A percentile compares a stretch with the other conserved stretches of the same genome.
These are phyloP conservation scores for Arctostaphylos glauca DNA, from an alignment of 148 eudicot species.

Conservation along the genomic window DNA sequence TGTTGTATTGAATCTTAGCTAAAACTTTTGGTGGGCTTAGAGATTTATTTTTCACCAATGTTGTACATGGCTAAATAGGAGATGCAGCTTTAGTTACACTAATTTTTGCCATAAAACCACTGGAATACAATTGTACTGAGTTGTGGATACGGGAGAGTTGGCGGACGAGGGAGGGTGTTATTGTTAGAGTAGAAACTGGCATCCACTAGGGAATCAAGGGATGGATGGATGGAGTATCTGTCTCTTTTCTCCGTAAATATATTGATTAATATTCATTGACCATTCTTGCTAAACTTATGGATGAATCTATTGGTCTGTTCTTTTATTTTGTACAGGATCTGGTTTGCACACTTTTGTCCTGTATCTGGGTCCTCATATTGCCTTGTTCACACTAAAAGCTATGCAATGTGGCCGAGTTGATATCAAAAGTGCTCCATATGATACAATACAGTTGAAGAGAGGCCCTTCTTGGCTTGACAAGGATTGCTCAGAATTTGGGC, in stretches of 20 bases:
- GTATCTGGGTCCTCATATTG: slow-evolving; percentile 95
- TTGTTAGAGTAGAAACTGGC: neutral
- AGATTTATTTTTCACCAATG: neutral
- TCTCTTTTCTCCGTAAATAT: neutral
- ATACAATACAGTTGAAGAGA: slow-evolving; percentile 81
- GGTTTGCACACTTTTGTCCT: slow-evolving; percentile 98
- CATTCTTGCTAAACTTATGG: neutral
- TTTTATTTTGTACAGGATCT: slow-evolving; percentile 55
- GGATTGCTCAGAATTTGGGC: slow-evolving; percentile 85
- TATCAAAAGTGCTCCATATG: slow-evolving; percentile 89
- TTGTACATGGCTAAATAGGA: neutral
- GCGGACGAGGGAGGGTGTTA: neutral
- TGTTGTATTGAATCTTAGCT: neutral
- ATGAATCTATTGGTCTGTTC: slow-evolving; percentile 8
- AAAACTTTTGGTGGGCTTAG: neutral
- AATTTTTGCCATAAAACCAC: neutral
- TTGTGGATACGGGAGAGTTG: neutral
- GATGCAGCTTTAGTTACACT: neutral
- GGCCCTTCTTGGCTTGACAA: slow-evolving; percentile 94
- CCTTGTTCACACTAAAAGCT: slow-evolving; percentile 91
- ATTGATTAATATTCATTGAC: slow-evolving; percentile 5
- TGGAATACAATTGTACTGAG: neutral
- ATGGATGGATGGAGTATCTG: neutral
- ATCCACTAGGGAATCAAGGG: neutral
- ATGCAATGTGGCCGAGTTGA: slow-evolving; percentile 95